phyloP scores from a whole-genome alignment of 129 eudicot species.

The Tanacetum coccineum region DNA sequence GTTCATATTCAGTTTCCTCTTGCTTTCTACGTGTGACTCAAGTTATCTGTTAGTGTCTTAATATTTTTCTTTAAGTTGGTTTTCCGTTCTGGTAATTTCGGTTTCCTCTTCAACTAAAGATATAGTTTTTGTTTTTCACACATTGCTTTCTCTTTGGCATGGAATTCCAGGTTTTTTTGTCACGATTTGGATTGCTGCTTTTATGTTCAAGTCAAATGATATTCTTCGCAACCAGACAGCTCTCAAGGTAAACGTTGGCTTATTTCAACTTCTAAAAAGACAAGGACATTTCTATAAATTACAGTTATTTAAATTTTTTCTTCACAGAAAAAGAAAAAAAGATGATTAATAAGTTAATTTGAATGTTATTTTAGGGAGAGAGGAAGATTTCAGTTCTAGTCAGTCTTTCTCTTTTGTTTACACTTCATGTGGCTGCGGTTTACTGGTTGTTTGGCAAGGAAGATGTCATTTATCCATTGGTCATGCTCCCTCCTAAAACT shows the following conservation, averaged over 20 bases:
- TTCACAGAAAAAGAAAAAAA: too few relatives aligned
- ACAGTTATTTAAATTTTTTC: background rate
- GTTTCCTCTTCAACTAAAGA: background rate
- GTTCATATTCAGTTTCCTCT: too few relatives aligned
- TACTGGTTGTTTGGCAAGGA: slow-evolving; percentile 73
- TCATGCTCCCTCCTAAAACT: slow-evolving; percentile 85
- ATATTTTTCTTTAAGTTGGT: background rate
- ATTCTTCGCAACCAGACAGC: too few relatives aligned
- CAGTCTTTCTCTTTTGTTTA: slow-evolving; percentile 43
- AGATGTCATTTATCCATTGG: slow-evolving; percentile 57
- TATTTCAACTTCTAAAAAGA: background rate
- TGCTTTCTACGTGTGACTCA: too few relatives aligned
- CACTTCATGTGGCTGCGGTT: slow-evolving; percentile 50
- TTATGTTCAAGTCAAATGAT: slow-evolving; percentile 90
- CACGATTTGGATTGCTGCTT: slow-evolving; percentile 74
- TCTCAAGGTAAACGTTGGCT: slow-evolving; percentile 48
- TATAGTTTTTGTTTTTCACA: slow-evolving; percentile 20
- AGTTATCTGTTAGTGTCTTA: too few relatives aligned
- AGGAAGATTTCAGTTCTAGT: slow-evolving; percentile 52
- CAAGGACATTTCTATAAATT: background rate
- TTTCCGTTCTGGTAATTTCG: background rate
- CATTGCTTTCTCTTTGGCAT: slow-evolving; percentile 9
- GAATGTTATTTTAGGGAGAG: slow-evolving; percentile 57
- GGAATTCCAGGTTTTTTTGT: slow-evolving; percentile 55
- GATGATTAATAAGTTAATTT: background rate